A percentile compares a stretch with the other conserved stretches of the same genome.
These are phyloP conservation scores for Penicillium concentricum DNA, from an alignment of 2,329 filamentous ascomycete genomes.

Conservation along the genomic window DNA sequence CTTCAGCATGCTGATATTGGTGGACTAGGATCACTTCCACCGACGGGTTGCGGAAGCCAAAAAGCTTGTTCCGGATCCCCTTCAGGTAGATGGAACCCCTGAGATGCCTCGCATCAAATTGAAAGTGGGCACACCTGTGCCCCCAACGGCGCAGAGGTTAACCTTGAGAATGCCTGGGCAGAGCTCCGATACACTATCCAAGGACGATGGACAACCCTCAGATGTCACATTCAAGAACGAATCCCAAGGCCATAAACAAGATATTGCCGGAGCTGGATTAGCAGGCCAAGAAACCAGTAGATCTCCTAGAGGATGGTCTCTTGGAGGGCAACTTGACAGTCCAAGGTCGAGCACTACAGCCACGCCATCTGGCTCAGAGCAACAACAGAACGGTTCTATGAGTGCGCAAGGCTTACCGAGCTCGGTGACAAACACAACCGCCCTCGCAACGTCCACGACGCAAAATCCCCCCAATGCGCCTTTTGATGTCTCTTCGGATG, in stretches of 20 bases:
- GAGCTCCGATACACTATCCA: conserved; percentile 49
- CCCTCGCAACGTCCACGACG: conserved; percentile 20
- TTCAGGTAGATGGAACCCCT: conserved; percentile 29
- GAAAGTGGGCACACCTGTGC: conserved; percentile 57
- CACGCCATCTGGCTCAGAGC: conserved; percentile 22
- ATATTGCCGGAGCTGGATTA: conserved; percentile 51
- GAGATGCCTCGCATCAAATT: conserved; percentile 76
- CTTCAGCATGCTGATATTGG: conserved; percentile 14
- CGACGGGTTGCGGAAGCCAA: conserved; percentile 70
- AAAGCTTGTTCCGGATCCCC: conserved; percentile 67
- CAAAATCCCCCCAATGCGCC: conserved; percentile 11
- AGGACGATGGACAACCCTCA: conserved; percentile 42
- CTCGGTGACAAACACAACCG: conserved; percentile 13
- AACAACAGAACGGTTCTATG: conserved; percentile 25
- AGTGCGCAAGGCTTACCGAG: conserved; percentile 27
- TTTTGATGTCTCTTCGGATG: not conserved
- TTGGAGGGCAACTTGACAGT: conserved; percentile 37
- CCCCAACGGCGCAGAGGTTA: conserved; percentile 59
- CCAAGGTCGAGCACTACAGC: conserved; percentile 23
- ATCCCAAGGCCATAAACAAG: conserved; percentile 53
- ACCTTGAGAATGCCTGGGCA: conserved; percentile 68
- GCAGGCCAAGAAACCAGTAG: conserved; percentile 21
- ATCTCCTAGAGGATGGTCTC: conserved; percentile 32
- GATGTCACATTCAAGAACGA: conserved; percentile 56
- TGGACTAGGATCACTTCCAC: conserved; percentile 63